Evolutionary conservation across 257 asterid genomes (phyloP).

Genomic region (Craterostigma plantagineum): DNA sequence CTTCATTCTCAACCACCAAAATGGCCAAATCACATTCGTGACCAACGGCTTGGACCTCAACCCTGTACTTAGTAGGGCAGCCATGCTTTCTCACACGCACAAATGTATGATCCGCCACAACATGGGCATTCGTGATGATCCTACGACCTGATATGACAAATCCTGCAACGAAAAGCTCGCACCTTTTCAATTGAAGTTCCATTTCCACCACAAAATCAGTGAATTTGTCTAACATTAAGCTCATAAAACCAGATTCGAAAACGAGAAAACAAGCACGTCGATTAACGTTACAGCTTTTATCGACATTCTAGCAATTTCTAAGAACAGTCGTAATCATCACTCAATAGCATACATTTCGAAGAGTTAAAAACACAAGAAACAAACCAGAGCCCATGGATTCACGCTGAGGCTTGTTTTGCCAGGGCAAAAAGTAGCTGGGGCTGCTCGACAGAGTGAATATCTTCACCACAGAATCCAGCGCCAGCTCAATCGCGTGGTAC

Average conservation of each 20-base stretch:
- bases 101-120: conserved; percentile 94
- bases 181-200: no score
- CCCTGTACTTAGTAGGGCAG: conserved; percentile 75
- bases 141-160: conserved; percentile 69
- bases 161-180: conserved; percentile 17
- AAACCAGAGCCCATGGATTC: conserved; percentile 92
- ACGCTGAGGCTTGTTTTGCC: conserved; percentile 94
- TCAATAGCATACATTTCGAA: conserved; percentile 2
- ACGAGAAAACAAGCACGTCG: no score
- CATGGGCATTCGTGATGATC: conserved; percentile 92
- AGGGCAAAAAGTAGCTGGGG: conserved; percentile 78
- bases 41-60: conserved; percentile 76
- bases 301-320: neutral
- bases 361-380: conserved; percentile 5
- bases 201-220: no score
- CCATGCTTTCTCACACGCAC: conserved; percentile 94
- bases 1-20: conserved; percentile 60
- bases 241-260: no score
- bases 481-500: conserved; percentile 58
- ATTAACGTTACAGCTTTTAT: no score
- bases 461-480: conserved; percentile 91
- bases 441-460: conserved; percentile 82
- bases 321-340: no score
- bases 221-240: no score
- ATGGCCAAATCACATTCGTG: conserved; percentile 97